Evolutionary conservation across 2,329 filamentous ascomycete genomes (phyloP), one percentile per base, ranked within the genome.

Genomic region (Fusarium guadeloupense): DNA sequence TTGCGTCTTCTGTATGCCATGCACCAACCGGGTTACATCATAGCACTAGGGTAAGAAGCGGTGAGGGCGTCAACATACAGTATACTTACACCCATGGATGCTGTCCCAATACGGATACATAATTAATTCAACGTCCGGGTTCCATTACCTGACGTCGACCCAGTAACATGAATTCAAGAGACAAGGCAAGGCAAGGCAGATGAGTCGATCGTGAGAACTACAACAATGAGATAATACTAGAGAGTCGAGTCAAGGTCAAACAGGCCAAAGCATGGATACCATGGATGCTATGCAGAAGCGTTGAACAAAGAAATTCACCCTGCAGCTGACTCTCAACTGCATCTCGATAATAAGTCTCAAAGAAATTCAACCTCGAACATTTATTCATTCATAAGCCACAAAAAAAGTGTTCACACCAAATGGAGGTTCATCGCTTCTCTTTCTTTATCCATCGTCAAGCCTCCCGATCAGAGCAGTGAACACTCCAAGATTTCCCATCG

Each of bases 11-110:
- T 59, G 46, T 53, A 28, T 53, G 54, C 45, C 34, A 54, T 64
- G 62, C 65, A 64, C 60, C 66, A 65, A 42, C 62, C 43, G 48
- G 52, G 64, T 65, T 67, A 69, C 62, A 68, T 69, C 62, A 69
- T 69, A 60, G 42, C 41, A 42, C 51, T 48, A 54, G 43, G 59
- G 52, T 60, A 67, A 69, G 67, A 68, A 58, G 67, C 67, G 67
- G 67, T 69, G 67, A 69, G 57, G 55, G 51, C 45, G 57, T 62
- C 54, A 55, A 62, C 50, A 57, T 58, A 59, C 47, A 54, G 34
- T 57, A 38, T 43, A 30, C 21, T 47, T 30, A 16, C 25, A 52
- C 41, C 54, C 54, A 54, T 58, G 54, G 48, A 52, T 61, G 52
- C 53, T 55, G 64, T 62, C 51, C 61, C 55, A 54, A 44, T 42